Evolutionary conservation across 2,329 filamentous ascomycete genomes (phyloP), one percentile per base, ranked within the genome.

Genomic region (Exserohilum turcica): DNA sequence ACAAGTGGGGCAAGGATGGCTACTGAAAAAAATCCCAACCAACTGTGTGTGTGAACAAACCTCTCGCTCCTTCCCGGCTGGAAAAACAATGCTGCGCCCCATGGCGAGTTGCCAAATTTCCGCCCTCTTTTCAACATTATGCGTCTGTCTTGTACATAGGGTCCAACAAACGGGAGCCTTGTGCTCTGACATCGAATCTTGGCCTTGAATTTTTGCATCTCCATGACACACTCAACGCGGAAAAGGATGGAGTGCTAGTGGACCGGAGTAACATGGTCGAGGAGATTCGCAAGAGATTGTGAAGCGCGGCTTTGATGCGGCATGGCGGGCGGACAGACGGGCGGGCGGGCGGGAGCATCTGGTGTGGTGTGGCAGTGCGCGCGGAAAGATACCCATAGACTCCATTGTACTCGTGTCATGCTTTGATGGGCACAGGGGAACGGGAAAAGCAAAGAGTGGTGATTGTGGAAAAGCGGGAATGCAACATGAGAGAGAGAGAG

Each of bases 1-100:
- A 99, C 90, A 99, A 99, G 84, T 97, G 91, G 86, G 94, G 94
- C 78, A 97, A 97, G 86, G 94, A 97, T 66, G 92, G 91, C 67
- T 97, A 89, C 80, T 75, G 68, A 57, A 42, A 44, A 32, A 31
- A 38, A 36, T 33, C 19, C 24, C n/a, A n/a, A 43, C 21, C 24
- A 18, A 48, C n/a, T 24, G 32, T 28, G 3, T 38, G 33, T n/a
- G n/a, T n/a, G n/a, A n/a, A 32, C 5, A 9, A 28, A 18, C 7
- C 21, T 24, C 32, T 42, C 32, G 43, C 40, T 39, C 18, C 31
- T 37, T 39, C 18, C 31, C 35, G 42, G 47, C 33, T 27, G 13
- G 18, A 52, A 35, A 4, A 29, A 27, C 21, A 9, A 32, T 18
- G 19, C 13, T n/a, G n/a, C n/a, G n/a, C n/a, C n/a, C 33, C 16